Evolutionary conservation across 768 basidiomycete genomes (phyloP).

Genomic region (Exidia glandulosa): DNA sequence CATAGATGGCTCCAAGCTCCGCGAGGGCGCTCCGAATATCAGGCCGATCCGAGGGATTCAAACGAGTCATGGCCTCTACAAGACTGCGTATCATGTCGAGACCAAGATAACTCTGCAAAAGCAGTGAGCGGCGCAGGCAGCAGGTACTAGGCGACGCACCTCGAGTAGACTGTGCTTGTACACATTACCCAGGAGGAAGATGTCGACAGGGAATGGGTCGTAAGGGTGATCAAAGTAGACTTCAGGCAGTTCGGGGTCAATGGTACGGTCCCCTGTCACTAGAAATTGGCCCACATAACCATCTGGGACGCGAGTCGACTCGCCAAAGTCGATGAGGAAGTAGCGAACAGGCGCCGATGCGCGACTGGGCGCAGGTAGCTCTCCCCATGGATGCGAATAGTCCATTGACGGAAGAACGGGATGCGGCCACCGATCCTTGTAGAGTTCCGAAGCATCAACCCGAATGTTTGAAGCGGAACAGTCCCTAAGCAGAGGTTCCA

Average conservation of each 20-base stretch:
- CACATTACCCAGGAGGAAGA: slow-evolving; percentile 5
- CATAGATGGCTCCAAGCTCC: no score
- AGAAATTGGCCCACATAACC: slow-evolving; percentile 10
- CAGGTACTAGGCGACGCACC: background rate
- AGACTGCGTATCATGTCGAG: no score
- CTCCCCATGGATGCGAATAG: background rate
- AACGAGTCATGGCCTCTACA: no score
- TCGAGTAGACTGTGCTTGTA: background rate
- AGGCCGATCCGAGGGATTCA: no score
- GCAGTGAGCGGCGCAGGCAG: background rate
- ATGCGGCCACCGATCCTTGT: slow-evolving; percentile 5
- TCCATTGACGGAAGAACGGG: slow-evolving; percentile 4
- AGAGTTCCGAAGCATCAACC: slow-evolving; percentile 9
- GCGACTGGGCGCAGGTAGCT: slow-evolving; percentile 5
- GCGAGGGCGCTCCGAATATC: no score
- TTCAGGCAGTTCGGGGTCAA: background rate
- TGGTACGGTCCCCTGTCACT: slow-evolving; percentile 6
- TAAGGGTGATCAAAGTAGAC: background rate
- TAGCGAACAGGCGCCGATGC: slow-evolving; percentile 17
- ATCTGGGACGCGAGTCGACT: slow-evolving; percentile 4
- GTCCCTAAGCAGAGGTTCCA: slow-evolving; percentile 1
- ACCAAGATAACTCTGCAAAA: no score
- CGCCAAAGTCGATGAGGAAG: slow-evolving; percentile 16
- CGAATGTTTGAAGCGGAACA: slow-evolving; percentile 9
- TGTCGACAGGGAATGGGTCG: slow-evolving; percentile 3